Base-by-base conservation (phyloP, 2,329 filamentous ascomycete genomes). In the Calonectria hawksworthii region DNA sequence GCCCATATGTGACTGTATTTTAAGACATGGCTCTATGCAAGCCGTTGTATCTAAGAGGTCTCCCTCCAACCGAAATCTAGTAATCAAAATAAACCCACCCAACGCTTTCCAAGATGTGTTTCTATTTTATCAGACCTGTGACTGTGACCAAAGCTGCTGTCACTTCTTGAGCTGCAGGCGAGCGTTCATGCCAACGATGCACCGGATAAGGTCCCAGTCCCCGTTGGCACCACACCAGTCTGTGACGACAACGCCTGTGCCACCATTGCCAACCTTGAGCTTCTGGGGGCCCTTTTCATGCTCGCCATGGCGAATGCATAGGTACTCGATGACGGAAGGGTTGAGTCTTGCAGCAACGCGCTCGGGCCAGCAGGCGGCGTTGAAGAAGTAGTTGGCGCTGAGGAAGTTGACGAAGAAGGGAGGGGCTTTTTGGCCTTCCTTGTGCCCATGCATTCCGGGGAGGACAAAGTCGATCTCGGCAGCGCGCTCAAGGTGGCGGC, bases 311-410 rank as follows among this genome's bases (percentile, higher is more conserved):
- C 85, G 85, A 77, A 87, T 85, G 82, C 92, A 93, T 34, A 93
- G 84, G 82, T 93, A 92, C 80, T 93, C 91, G 72, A 93, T 83
- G 69, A 93, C 90, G 2, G 93, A 92, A 23, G 96, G 94, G 86
- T 99, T 99, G 64, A 98, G 90, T 86, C 94, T 95, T 26, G 92
- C 93, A 1, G 97, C 96, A 83, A 99, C 95, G 82, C 92, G 93
- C 85, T 98, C 96, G 0, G 97, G 97, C 97, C 97, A 99, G 85
- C 96, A 98, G 70, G 92, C 92, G 1, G 93, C 89, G 78, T 95
- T 96, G 93, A 96, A 99, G 87, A 99, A 99, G 86, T 98, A 98
- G 84, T 94, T 96, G 0, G 94, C 97, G 79, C 91, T 95, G 76
- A 98, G 85, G 83, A 98, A 99, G 85, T 99, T 99, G 85, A 99